These are phyloP conservation scores for Coprinellus micaceus DNA, from an alignment of 768 basidiomycete species.

Conservation along the genomic window DNA sequence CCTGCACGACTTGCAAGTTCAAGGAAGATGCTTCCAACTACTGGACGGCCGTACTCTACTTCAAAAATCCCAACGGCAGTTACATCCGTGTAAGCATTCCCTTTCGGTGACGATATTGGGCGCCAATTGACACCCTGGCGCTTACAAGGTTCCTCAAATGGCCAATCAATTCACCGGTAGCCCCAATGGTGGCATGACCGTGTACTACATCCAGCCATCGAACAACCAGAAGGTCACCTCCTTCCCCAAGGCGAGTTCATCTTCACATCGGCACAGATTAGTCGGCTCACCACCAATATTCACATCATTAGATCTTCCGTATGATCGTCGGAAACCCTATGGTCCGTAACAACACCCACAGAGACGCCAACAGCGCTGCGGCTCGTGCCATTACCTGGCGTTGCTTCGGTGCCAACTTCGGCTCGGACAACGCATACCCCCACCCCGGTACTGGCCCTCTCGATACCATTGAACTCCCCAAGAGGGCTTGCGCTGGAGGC, in stretches of 20 bases:
- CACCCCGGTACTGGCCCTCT: slow-evolving; percentile 9
- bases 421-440: slow-evolving; percentile 10
- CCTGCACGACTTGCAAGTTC: slow-evolving; percentile 12
- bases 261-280: background rate
- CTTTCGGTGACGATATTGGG: background rate
- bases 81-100: slow-evolving; percentile 4
- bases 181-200: slow-evolving; percentile 13
- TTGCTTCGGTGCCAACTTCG: slow-evolving; percentile 8
- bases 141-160: slow-evolving; percentile 8
- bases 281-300: background rate
- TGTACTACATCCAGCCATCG: slow-evolving; percentile 12
- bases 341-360: slow-evolving; percentile 3
- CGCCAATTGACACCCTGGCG: background rate
- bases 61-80: slow-evolving; percentile 4
- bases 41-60: slow-evolving; percentile 12
- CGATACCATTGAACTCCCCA: slow-evolving; percentile 10
- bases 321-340: slow-evolving; percentile 13
- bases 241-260: slow-evolving; percentile 8
- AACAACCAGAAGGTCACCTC: slow-evolving; percentile 4
- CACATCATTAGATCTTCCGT: slow-evolving; percentile 9
- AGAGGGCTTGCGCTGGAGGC: slow-evolving; percentile 7
- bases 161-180: slow-evolving; percentile 9
- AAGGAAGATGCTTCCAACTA: slow-evolving; percentile 13
- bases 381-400: slow-evolving; percentile 6
- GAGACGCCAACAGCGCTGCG: slow-evolving; percentile 5